Percentiles rank a stretch among this genome's conserved stretches.
Conservation (phyloP, 2,329 filamentous ascomycete genomes). For the Didymellaceae sp. region DNA sequence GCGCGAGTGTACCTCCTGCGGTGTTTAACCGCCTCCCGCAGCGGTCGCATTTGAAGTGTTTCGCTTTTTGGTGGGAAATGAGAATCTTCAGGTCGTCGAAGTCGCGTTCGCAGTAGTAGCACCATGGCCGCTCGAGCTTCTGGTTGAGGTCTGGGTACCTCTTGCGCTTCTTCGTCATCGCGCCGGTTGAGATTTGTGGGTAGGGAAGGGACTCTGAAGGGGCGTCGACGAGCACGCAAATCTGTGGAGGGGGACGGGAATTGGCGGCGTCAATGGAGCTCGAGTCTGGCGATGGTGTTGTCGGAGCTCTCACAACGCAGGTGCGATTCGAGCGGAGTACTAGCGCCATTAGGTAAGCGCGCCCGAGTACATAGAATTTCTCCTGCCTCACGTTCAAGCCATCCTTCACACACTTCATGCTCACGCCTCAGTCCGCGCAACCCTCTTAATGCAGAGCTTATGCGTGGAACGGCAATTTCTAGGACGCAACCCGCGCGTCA, state of each 20-base stretch:
- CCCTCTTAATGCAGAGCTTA: conserved; percentile 12
- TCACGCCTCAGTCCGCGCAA: background rate
- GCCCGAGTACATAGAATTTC: conserved; percentile 17
- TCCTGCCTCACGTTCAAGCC: background rate
- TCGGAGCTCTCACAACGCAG: conserved; percentile 24
- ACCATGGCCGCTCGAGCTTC: conserved; percentile 87
- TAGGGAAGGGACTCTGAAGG: background rate
- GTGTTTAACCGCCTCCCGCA: conserved; percentile 91
- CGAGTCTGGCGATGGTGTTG: conserved; percentile 4
- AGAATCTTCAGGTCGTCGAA: conserved; percentile 97
- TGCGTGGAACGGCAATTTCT: background rate
- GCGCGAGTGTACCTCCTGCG: conserved; percentile 74
- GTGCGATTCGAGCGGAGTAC: conserved; percentile 4
- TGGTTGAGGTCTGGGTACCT: conserved; percentile 87
- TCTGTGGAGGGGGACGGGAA: background rate
- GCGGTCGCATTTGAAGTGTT: conserved; percentile 96
- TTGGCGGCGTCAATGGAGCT: conserved; percentile 1
- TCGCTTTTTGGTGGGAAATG: conserved; percentile 97
- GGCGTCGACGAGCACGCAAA: background rate
- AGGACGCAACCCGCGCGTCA: conserved; percentile 48
- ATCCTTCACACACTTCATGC: background rate
- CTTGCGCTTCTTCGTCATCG: conserved; percentile 78
- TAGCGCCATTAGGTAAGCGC: conserved; percentile 30
- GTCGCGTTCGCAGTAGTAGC: conserved; percentile 99
- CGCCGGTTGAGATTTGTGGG: conserved; percentile 5